phyloP scores from a whole-genome alignment of 768 basidiomycete species.

The Clavaria fumosa region DNA sequence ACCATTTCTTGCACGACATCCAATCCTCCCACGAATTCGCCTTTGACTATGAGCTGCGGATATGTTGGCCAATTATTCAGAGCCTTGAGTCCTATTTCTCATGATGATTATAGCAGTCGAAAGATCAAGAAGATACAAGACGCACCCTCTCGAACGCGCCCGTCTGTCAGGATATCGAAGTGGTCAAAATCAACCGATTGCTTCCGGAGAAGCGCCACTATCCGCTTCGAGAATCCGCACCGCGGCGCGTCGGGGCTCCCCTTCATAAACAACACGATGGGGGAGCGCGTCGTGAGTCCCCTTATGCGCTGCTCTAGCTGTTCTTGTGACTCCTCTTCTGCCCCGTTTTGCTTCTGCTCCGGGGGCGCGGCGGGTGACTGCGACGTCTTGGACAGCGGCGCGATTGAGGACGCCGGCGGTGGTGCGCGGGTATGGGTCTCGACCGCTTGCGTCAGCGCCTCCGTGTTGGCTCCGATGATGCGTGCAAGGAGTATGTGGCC shows the following conservation, averaged over 20 bases:
- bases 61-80: conserved; percentile 87
- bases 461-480: conserved; percentile 68
- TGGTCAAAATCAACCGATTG: conserved; percentile 50
- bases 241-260: conserved; percentile 61
- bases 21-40: conserved; percentile 89
- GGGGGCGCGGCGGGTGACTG: conserved; percentile 23
- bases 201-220: conserved; percentile 49
- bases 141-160: conserved; percentile 65
- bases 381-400: conserved; percentile 35
- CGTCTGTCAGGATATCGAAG: conserved; percentile 77
- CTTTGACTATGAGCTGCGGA: conserved; percentile 75
- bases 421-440: conserved; percentile 31
- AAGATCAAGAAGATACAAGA: conserved; percentile 7
- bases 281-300: conserved; percentile 60
- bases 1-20: conserved; percentile 88
- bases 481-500: conserved; percentile 76
- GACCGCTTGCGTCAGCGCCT: conserved; percentile 43
- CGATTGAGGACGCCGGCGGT: conserved; percentile 18
- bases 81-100: conserved; percentile 41
- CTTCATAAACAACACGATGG: conserved; percentile 86
- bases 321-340: conserved; percentile 41
- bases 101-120: not conserved
- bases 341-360: conserved; percentile 11
- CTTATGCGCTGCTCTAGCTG: conserved; percentile 51
- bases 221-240: conserved; percentile 76